These are phyloP conservation scores for Candida loeiensis DNA, from an alignment of 805 yeast species.

Conservation along the genomic window DNA sequence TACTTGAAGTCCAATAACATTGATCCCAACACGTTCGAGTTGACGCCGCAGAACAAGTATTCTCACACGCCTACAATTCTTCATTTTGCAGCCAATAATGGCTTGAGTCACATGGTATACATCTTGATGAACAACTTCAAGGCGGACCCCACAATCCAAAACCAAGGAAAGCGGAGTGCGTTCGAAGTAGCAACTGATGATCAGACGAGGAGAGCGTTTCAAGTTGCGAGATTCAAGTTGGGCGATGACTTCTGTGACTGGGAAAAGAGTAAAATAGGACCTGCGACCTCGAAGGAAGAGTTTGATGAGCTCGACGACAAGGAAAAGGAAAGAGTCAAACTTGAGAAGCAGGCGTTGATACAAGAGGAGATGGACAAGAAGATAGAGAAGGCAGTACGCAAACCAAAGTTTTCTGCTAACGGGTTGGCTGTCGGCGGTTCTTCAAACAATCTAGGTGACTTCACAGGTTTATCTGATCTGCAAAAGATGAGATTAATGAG, in stretches of 20 bases:
- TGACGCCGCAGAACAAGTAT: slow-evolving; percentile 56
- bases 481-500: slow-evolving; percentile 80
- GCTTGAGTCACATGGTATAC: slow-evolving; percentile 63
- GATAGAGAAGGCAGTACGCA: slow-evolving; percentile 36
- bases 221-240: slow-evolving; percentile 57
- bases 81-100: slow-evolving; percentile 72
- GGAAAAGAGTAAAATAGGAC: slow-evolving; percentile 62
- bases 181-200: slow-evolving; percentile 57
- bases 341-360: slow-evolving; percentile 40
- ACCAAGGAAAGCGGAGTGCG: slow-evolving; percentile 58
- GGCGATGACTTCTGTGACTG: slow-evolving; percentile 75
- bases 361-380: slow-evolving; percentile 43
- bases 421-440: slow-evolving; percentile 33
- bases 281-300: slow-evolving; percentile 54
- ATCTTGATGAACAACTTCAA: slow-evolving; percentile 59
- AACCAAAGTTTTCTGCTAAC: slow-evolving; percentile 27
- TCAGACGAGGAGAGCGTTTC: slow-evolving; percentile 54
- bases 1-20: slow-evolving; percentile 59
- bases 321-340: slow-evolving; percentile 34
- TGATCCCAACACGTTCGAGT: slow-evolving; percentile 42
- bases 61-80: slow-evolving; percentile 65
- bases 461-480: slow-evolving; percentile 64
- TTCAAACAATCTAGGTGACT: slow-evolving; percentile 34
- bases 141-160: slow-evolving; percentile 63
- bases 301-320: slow-evolving; percentile 41